Conservation (phyloP, 2,329 filamentous ascomycete genomes). For the Pseudogymnoascus sp. region DNA sequence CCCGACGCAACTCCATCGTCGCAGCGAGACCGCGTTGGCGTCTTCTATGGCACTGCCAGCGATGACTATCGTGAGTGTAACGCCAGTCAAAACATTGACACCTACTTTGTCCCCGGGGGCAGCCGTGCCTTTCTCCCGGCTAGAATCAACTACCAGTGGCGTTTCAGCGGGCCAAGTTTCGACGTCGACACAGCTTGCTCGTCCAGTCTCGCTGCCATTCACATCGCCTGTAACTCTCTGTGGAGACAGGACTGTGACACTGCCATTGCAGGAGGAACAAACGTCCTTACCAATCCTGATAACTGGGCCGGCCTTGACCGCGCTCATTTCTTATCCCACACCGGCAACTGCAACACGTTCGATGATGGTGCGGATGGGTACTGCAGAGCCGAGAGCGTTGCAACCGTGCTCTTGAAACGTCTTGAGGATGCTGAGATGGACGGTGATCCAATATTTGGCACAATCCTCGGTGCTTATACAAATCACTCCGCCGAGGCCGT, state of each 20-base stretch:
- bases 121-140: constrained; percentile 42
- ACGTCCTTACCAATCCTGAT: constrained; percentile 73
- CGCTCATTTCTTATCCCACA: constrained; percentile 71
- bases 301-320: constrained; percentile 69
- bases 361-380: constrained; percentile 77
- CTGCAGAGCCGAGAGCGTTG: constrained; percentile 71
- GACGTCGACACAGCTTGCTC: constrained; percentile 75
- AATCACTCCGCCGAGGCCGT: constrained; percentile 67
- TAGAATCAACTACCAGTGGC: constrained; percentile 69
- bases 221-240: constrained; percentile 64
- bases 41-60: constrained; percentile 10
- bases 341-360: constrained; percentile 71
- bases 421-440: constrained; percentile 70
- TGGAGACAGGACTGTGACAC: constrained; percentile 74
- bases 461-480: constrained; percentile 54
- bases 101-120: constrained; percentile 41
- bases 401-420: constrained; percentile 69
- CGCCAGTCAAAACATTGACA: constrained; percentile 3
- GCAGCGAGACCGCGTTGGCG: constrained; percentile 33
- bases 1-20: not conserved
- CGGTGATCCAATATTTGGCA: constrained; percentile 47
- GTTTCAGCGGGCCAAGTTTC: constrained; percentile 65
- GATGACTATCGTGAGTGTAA: constrained; percentile 12
- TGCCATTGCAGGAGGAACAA: constrained; percentile 70
- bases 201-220: constrained; percentile 64